Evolutionary conservation across 2,329 filamentous ascomycete genomes (phyloP).

Genomic region (Helotiales sp.): DNA sequence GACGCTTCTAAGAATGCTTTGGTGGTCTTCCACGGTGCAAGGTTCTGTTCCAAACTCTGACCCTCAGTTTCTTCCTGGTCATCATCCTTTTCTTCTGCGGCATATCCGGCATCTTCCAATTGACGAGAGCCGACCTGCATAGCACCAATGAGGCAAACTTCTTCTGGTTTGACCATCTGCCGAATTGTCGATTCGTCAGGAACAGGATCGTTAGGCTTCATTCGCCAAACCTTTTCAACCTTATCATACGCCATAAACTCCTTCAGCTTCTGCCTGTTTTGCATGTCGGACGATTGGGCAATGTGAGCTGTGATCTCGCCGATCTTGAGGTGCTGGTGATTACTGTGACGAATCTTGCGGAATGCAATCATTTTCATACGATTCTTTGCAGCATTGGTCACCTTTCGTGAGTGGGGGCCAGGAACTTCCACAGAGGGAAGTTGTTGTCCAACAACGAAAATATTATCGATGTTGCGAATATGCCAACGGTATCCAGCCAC

Average conservation of each 20-base stretch:
- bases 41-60: constrained; percentile 79
- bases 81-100: constrained; percentile 64
- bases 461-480: constrained; percentile 84
- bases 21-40: constrained; percentile 94
- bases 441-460: constrained; percentile 89
- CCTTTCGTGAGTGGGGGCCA: constrained; percentile 88
- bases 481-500: constrained; percentile 77
- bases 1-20: constrained; percentile 96
- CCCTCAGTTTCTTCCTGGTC: constrained; percentile 44
- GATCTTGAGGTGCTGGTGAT: constrained; percentile 67
- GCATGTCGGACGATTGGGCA: constrained; percentile 88
- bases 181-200: constrained; percentile 82
- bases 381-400: constrained; percentile 96
- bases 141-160: constrained; percentile 89
- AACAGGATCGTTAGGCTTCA: constrained; percentile 69
- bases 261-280: constrained; percentile 95
- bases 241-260: constrained; percentile 94
- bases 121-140: constrained; percentile 96
- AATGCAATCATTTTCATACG: constrained; percentile 95
- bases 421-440: constrained; percentile 92
- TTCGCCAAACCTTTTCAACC: constrained; percentile 78
- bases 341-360: constrained; percentile 78
- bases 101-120: constrained; percentile 87
- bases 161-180: constrained; percentile 89
- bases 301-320: constrained; percentile 91